Conservation (phyloP, 2,329 filamentous ascomycete species). For the Dactylellina cionopaga region DNA sequence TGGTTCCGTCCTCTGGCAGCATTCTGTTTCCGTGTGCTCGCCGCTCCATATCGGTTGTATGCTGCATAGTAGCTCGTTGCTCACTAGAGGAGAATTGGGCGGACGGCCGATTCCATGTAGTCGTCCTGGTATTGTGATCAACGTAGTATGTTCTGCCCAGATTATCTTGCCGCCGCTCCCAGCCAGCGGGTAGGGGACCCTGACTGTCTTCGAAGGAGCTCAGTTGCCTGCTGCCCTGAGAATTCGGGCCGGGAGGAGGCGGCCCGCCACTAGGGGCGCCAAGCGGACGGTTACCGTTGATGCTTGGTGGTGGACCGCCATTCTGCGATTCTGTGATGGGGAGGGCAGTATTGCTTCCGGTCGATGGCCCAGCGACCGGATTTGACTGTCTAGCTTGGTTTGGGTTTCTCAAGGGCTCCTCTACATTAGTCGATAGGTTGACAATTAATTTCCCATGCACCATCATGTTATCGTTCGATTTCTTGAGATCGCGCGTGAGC, state of each 20-base stretch:
- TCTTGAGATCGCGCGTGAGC: conserved; percentile 96
- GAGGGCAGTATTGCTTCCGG: conserved; percentile 57
- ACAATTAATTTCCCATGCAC: conserved; percentile 98
- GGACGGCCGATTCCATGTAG: conserved; percentile 94
- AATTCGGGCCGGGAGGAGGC: conserved; percentile 57
- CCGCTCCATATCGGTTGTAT: conserved; percentile 90
- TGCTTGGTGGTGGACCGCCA: conserved; percentile 62
- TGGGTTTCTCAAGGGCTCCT: conserved; percentile 70
- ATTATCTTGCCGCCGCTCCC: conserved; percentile 96
- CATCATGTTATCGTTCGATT: conserved; percentile 96
- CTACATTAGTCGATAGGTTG: conserved; percentile 91
- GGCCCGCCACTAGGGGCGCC: conserved; percentile 61
- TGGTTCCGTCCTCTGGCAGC: conserved; percentile 92
- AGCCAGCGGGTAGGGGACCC: conserved; percentile 88
- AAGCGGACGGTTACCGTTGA: conserved; percentile 60
- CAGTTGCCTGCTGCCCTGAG: conserved; percentile 69
- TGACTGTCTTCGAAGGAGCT: conserved; percentile 98
- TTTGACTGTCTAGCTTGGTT: conserved; percentile 31
- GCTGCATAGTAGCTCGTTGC: conserved; percentile 81
- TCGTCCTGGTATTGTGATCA: conserved; percentile 95
- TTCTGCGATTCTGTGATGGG: conserved; percentile 57
- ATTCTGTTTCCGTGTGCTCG: conserved; percentile 94
- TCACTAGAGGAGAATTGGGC: conserved; percentile 78
- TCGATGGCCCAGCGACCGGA: conserved; percentile 54
- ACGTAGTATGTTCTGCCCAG: conserved; percentile 96